Conservation (phyloP, 2,329 filamentous ascomycete species). For the Penicillium sp. region DNA sequence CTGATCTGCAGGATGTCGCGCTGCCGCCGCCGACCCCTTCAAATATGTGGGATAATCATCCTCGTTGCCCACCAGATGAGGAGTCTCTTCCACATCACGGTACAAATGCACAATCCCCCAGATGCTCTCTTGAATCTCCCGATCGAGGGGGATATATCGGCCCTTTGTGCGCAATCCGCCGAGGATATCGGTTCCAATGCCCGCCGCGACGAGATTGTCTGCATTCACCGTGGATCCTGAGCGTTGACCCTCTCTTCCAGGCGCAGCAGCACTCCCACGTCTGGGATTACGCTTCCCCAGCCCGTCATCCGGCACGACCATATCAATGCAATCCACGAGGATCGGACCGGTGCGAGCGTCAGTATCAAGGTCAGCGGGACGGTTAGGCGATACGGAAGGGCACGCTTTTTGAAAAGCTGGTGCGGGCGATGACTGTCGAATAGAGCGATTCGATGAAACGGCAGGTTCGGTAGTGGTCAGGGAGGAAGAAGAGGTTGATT, state of each 20-base stretch:
- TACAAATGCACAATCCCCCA: constrained; percentile 96
- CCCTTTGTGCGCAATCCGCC: constrained; percentile 77
- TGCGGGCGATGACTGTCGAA: not conserved
- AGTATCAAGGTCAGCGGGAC: constrained; percentile 19
- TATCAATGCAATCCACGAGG: constrained; percentile 73
- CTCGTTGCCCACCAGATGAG: constrained; percentile 44
- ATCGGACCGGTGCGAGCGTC: constrained; percentile 84
- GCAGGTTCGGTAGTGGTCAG: not conserved
- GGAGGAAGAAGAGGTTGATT: not conserved
- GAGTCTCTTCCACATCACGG: constrained; percentile 71
- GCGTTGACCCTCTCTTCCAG: constrained; percentile 6
- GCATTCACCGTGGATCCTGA: constrained; percentile 26
- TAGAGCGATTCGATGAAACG: not conserved
- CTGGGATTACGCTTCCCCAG: constrained; percentile 19
- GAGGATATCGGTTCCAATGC: constrained; percentile 46
- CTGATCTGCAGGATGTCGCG: constrained; percentile 23
- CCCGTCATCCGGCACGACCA: constrained; percentile 42
- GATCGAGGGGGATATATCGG: constrained; percentile 64
- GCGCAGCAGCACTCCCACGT: constrained; percentile 11
- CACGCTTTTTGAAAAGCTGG: not conserved
- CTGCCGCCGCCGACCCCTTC: constrained; percentile 34
- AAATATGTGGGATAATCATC: constrained; percentile 43
- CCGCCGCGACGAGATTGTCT: constrained; percentile 40
- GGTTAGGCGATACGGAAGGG: constrained; percentile 16
- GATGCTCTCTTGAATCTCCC: constrained; percentile 68